phyloP scores from a whole-genome alignment of 352 stramenopile species.

The Phytophthora parvispora region DNA sequence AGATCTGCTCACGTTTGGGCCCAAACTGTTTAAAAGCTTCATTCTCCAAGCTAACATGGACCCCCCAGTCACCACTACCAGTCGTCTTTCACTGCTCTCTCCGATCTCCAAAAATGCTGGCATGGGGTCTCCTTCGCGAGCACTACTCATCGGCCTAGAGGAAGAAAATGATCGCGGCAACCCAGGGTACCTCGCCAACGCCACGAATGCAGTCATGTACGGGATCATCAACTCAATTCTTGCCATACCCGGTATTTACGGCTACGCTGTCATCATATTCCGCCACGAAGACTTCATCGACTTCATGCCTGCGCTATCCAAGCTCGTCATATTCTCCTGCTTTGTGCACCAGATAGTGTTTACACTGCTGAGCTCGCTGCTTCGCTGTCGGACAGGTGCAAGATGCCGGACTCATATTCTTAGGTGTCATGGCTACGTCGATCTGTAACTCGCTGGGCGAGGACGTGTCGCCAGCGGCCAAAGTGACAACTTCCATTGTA shows the following conservation, averaged over 20 bases:
- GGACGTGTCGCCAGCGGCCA: constrained; percentile 60
- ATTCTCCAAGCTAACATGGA: not conserved
- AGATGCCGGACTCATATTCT: constrained; percentile 98
- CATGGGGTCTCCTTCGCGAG: not conserved
- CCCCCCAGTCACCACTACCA: not conserved
- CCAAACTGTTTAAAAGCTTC: not conserved
- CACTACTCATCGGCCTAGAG: not conserved
- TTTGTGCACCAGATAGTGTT: constrained; percentile 95
- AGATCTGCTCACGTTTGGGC: not conserved
- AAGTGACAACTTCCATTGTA: constrained; percentile 96
- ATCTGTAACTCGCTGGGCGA: constrained; percentile 83
- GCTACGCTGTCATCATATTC: constrained; percentile 97
- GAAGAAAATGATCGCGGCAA: not conserved
- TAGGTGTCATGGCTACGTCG: constrained; percentile 95
- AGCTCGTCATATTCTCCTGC: constrained; percentile 97
- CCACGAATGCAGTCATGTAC: constrained; percentile 84
- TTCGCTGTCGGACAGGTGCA: constrained; percentile 99
- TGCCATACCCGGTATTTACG: constrained; percentile 94
- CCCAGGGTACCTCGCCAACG: constrained; percentile 20
- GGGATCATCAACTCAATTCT: constrained; percentile 95
- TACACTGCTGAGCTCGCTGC: constrained; percentile 91
- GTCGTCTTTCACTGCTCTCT: not conserved
- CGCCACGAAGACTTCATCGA: constrained; percentile 85
- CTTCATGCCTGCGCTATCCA: constrained; percentile 93
- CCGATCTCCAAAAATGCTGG: not conserved